Percentiles rank a stretch among this genome's conserved stretches.
phyloP scores from a whole-genome alignment of 2,329 filamentous ascomycete species.

The Pseudocercospora vitis region DNA sequence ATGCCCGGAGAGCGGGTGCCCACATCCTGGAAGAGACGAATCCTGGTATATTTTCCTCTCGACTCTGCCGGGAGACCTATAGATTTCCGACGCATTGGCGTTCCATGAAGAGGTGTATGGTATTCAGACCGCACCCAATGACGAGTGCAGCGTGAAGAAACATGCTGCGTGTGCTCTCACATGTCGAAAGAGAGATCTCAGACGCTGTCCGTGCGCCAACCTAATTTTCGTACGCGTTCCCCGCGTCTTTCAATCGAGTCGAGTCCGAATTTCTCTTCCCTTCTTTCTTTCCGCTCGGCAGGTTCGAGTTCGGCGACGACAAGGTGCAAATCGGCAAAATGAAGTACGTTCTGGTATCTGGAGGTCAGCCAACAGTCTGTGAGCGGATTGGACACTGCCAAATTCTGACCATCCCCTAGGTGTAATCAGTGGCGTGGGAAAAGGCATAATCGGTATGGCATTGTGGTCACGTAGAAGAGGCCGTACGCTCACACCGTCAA shows the following conservation, averaged over 20 bases:
- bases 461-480: neutral
- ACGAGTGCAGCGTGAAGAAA: too few species aligned
- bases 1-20: too few species aligned
- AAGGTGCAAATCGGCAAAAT: slow-evolving; percentile 53
- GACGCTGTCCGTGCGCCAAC: neutral
- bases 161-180: neutral
- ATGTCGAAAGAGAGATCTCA: neutral
- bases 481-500: slow-evolving; percentile 16
- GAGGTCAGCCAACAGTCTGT: slow-evolving; percentile 55
- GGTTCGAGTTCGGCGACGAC: slow-evolving; percentile 42
- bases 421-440: slow-evolving; percentile 61
- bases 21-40: too few species aligned
- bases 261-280: slow-evolving; percentile 13
- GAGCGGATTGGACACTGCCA: neutral
- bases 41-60: too few species aligned
- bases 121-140: too few species aligned
- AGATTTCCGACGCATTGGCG: too few species aligned
- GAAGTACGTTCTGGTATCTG: slow-evolving; percentile 80
- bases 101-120: too few species aligned
- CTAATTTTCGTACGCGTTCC: slow-evolving; percentile 2
- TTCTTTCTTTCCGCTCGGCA: slow-evolving; percentile 47
- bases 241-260: neutral
- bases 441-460: slow-evolving; percentile 66
- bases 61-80: too few species aligned
- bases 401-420: slow-evolving; percentile 36